These are phyloP conservation scores for Venturia carpophila DNA, from an alignment of 2,329 filamentous ascomycete species.

Conservation along the genomic window DNA sequence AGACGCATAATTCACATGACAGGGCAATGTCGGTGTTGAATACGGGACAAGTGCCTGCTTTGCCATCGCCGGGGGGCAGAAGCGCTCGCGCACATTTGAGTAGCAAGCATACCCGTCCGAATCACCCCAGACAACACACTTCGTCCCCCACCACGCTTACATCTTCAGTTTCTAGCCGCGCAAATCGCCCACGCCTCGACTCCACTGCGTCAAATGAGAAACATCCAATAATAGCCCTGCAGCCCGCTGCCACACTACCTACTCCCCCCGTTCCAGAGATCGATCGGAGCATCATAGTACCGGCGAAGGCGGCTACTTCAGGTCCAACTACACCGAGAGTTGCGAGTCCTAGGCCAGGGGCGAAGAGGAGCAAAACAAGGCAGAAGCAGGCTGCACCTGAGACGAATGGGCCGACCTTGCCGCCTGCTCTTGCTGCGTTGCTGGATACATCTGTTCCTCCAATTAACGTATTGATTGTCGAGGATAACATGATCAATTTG, in stretches of 20 bases:
- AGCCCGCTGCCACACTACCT: constrained; percentile 46
- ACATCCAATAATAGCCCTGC: constrained; percentile 38
- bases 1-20: constrained; percentile 31
- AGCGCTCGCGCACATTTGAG: constrained; percentile 49
- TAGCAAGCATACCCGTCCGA: constrained; percentile 44
- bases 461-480: constrained; percentile 94
- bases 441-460: constrained; percentile 81
- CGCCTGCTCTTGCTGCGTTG: constrained; percentile 39
- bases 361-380: constrained; percentile 30
- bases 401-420: constrained; percentile 31
- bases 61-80: constrained; percentile 74
- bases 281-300: constrained; percentile 21
- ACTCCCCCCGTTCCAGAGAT: constrained; percentile 42
- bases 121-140: constrained; percentile 62
- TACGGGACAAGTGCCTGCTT: constrained; percentile 68
- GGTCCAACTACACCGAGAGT: constrained; percentile 43
- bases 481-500: constrained; percentile 97
- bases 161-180: constrained; percentile 36
- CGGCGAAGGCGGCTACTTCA: constrained; percentile 33
- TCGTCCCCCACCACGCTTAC: constrained; percentile 66
- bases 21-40: constrained; percentile 73
- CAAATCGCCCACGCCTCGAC: constrained; percentile 31
- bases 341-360: constrained; percentile 41
- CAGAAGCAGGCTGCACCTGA: constrained; percentile 22
- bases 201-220: constrained; percentile 38